Evolutionary conservation across 805 yeast species (phyloP).

Genomic region (Debaryomyces tyrocola): DNA sequence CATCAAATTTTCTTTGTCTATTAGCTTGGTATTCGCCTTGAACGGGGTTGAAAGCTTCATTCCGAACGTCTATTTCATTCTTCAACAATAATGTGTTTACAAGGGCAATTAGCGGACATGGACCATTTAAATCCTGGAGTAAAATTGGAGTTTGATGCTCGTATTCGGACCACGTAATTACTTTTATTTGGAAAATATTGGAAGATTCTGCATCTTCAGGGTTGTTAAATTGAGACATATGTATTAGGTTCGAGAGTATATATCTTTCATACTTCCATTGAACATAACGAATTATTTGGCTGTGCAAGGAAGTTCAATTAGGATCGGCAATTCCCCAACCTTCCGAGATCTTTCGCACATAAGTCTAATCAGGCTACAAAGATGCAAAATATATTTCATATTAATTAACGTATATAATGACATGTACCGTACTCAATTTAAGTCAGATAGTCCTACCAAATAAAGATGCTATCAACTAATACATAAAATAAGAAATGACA

Average conservation of each 20-base stretch:
- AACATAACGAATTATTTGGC: no score
- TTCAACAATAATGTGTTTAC: slow-evolving; percentile 66
- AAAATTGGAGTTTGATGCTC: slow-evolving; percentile 53
- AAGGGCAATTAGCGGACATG: slow-evolving; percentile 82
- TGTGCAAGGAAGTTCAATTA: no score
- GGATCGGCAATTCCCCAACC: no score
- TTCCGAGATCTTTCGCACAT: no score
- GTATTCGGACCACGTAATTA: slow-evolving; percentile 35
- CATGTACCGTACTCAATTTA: no score
- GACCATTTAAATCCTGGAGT: slow-evolving; percentile 80
- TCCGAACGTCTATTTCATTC: slow-evolving; percentile 28
- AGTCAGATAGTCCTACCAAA: no score
- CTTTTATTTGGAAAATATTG: slow-evolving; percentile 18
- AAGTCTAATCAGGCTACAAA: no score
- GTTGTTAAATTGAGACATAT: not conserved
- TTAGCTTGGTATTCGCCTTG: not conserved
- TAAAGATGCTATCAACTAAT: not conserved
- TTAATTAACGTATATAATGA: no score
- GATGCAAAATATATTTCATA: no score
- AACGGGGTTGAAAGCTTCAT: slow-evolving; percentile 2
- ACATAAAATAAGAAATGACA: not conserved
- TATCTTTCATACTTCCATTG: no score
- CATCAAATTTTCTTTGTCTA: slow-evolving; percentile 7
- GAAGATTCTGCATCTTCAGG: not conserved
- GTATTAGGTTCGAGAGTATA: not conserved